Percentiles rank a stretch among this genome's conserved stretches.
Evolutionary conservation across 2,329 filamentous ascomycete species (phyloP).

Genomic region (Gaeumannomyces sp.): DNA sequence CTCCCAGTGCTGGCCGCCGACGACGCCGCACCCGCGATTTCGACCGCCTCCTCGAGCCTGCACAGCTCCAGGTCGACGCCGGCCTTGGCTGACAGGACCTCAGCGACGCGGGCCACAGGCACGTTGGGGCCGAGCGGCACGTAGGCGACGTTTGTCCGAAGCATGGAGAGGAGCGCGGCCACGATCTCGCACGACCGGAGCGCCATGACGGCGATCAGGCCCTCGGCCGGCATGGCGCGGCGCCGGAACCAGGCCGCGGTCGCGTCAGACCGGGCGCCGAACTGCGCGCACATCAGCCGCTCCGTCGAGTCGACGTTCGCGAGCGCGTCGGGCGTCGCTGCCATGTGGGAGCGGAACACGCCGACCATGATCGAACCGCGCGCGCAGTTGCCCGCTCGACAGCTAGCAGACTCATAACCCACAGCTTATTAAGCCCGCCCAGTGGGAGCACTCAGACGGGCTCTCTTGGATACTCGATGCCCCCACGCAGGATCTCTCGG

Average conservation of each 20-base stretch:
- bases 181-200: conserved; percentile 47
- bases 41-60: neutral
- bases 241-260: conserved; percentile 13
- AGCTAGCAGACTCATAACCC: no score
- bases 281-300: conserved; percentile 15
- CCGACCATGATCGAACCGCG: conserved; percentile 15
- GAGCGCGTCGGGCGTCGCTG: conserved; percentile 25
- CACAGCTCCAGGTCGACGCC: neutral
- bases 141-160: conserved; percentile 53
- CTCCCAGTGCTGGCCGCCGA: neutral
- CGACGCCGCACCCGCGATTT: no score
- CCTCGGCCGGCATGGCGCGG: conserved; percentile 26
- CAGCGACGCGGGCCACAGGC: neutral
- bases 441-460: no score
- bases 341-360: conserved; percentile 20
- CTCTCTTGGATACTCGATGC: no score
- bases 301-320: conserved; percentile 20
- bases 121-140: conserved; percentile 52
- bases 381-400: no score
- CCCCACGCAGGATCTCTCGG: no score
- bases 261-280: neutral
- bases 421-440: no score
- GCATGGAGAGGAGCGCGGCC: conserved; percentile 47
- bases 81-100: neutral
- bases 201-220: neutral